Conservation (phyloP, 306 rosid species). For the Argentina anserina region DNA sequence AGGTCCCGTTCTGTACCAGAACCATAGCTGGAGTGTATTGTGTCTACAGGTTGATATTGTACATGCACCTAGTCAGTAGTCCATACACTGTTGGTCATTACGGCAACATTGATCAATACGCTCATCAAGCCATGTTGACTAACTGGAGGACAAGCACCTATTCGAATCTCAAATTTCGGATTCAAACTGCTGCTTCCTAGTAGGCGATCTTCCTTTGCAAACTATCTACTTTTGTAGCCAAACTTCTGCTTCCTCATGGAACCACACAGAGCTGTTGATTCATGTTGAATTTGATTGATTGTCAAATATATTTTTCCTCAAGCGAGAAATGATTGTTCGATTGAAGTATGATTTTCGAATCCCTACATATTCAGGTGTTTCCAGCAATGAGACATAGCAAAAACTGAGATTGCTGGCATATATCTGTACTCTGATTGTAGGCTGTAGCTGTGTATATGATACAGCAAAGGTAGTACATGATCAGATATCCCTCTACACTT, state of each 20-base stretch:
- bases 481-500: background rate
- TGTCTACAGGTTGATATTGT: background rate
- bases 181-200: background rate
- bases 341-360: background rate
- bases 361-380: no score
- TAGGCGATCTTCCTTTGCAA: background rate
- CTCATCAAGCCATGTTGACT: background rate
- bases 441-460: background rate
- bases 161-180: background rate
- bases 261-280: background rate
- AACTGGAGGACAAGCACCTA: background rate
- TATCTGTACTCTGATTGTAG: background rate
- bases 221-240: background rate
- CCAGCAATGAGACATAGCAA: background rate
- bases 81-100: background rate
- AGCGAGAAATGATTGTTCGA: background rate
- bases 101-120: background rate
- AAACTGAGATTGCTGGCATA: background rate
- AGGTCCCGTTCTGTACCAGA: background rate
- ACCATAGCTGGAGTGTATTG: background rate
- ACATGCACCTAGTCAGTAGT: background rate
- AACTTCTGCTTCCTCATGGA: background rate
- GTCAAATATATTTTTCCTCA: background rate
- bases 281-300: background rate
- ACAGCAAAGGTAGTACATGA: background rate